phyloP scores from a whole-genome alignment of 2,329 filamentous ascomycete species.

The Nemania sp. region DNA sequence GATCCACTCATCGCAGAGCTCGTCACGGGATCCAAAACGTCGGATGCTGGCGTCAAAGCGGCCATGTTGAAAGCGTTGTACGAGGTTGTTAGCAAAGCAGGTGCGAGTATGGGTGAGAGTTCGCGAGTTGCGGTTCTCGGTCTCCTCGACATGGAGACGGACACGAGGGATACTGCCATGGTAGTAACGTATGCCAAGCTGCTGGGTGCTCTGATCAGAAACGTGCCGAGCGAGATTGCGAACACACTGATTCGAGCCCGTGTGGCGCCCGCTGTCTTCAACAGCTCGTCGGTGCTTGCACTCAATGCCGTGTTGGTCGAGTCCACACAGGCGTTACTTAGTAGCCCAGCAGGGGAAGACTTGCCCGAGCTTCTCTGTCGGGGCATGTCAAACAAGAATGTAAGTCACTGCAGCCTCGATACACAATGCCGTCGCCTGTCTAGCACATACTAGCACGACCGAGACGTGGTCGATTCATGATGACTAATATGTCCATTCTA shows the following conservation, averaged over 20 bases:
- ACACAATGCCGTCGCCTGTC: not conserved
- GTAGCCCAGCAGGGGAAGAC: constrained; percentile 70
- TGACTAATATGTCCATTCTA: constrained; percentile 42
- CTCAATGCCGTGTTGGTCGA: constrained; percentile 89
- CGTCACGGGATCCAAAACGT: constrained; percentile 92
- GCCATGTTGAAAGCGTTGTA: constrained; percentile 98
- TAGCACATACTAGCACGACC: not conserved
- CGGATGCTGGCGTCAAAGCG: constrained; percentile 82
- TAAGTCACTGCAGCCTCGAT: constrained; percentile 50
- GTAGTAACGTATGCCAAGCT: constrained; percentile 89
- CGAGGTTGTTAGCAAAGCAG: constrained; percentile 94
- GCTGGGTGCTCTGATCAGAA: constrained; percentile 86
- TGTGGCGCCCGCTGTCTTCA: constrained; percentile 77
- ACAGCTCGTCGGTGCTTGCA: constrained; percentile 77
- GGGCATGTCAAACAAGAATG: constrained; percentile 77
- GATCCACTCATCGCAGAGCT: constrained; percentile 92
- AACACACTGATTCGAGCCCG: constrained; percentile 65
- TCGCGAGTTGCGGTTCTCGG: constrained; percentile 84
- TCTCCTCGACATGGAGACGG: constrained; percentile 83
- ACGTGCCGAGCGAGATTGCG: constrained; percentile 75
- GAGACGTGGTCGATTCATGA: constrained; percentile 4
- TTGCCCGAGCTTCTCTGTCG: constrained; percentile 76
- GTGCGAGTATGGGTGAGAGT: constrained; percentile 89
- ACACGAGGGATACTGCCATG: constrained; percentile 76
- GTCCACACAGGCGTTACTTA: constrained; percentile 70